phyloP scores from a whole-genome alignment of 2,329 filamentous ascomycete species.

The Cordyceps cicadae region DNA sequence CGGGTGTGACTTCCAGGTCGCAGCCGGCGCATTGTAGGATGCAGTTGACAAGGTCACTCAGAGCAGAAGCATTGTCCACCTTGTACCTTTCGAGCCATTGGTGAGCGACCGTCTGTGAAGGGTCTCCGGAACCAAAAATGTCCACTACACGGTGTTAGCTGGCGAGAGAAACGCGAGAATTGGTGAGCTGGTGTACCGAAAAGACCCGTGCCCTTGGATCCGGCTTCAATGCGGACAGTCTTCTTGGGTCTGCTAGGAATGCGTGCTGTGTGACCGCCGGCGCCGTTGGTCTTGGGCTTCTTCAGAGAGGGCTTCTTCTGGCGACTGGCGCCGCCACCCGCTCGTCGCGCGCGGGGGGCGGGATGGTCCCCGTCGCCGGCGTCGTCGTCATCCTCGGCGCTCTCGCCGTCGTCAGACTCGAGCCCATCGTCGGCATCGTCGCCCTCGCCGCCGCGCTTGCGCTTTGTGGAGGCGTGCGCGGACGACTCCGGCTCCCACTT shows the following conservation, averaged over 20 bases:
- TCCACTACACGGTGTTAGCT: constrained; percentile 40
- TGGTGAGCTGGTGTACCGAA: constrained; percentile 38
- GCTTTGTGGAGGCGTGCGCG: constrained; percentile 40
- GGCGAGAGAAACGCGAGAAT: constrained; percentile 16
- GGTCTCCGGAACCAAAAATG: constrained; percentile 52
- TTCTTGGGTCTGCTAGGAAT: constrained; percentile 50
- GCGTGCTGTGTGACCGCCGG: constrained; percentile 32
- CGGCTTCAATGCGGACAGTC: constrained; percentile 42
- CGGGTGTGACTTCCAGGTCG: constrained; percentile 64
- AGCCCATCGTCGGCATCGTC: constrained; percentile 39
- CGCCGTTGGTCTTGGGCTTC: constrained; percentile 54
- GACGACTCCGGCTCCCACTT: constrained; percentile 49
- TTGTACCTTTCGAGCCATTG: constrained; percentile 54
- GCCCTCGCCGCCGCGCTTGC: constrained; percentile 47
- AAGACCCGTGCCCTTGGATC: constrained; percentile 43
- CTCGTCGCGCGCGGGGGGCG: constrained; percentile 29
- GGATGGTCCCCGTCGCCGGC: constrained; percentile 33
- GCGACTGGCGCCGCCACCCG: constrained; percentile 33
- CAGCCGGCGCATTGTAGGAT: constrained; percentile 69
- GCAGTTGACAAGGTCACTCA: constrained; percentile 59
- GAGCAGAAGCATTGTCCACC: constrained; percentile 43
- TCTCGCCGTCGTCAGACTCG: constrained; percentile 35
- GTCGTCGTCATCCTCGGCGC: constrained; percentile 39
- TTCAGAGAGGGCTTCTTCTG: constrained; percentile 52
- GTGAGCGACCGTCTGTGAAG: constrained; percentile 47